Evolutionary conservation across 2,329 filamentous ascomycete genomes (phyloP).

Genomic region (Podosphaera aphanis): DNA sequence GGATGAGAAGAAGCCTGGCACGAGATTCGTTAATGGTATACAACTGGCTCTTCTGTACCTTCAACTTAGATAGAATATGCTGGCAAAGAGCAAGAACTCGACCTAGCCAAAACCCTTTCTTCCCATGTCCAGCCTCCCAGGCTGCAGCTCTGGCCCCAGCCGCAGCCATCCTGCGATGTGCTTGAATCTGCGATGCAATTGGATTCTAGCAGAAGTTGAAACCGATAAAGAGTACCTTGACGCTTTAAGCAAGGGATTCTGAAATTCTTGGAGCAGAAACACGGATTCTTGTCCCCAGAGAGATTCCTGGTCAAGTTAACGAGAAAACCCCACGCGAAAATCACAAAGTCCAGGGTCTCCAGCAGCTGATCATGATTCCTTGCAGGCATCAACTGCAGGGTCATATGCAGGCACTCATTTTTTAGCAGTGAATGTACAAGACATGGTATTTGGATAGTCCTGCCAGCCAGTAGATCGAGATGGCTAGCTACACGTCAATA

Average conservation of each 20-base stretch:
- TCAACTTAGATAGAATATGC: not conserved
- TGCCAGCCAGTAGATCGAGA: not conserved
- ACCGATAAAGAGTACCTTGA: not conserved
- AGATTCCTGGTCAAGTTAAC: not conserved
- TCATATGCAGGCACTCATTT: not conserved
- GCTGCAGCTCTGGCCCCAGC: not conserved
- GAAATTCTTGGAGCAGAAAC: not conserved
- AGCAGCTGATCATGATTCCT: not conserved
- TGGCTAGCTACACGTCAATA: not conserved
- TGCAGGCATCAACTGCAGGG: not conserved
- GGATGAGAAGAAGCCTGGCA: not conserved
- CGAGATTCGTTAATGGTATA: not conserved
- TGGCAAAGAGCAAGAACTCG: not conserved
- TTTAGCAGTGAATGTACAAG: too few relatives aligned
- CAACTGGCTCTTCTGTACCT: not conserved
- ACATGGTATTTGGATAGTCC: not conserved
- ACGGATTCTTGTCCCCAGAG: not conserved
- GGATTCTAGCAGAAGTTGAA: not conserved
- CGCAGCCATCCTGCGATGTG: not conserved
- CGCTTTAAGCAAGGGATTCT: not conserved
- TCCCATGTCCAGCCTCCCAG: not conserved
- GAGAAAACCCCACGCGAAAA: not conserved
- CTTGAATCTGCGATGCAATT: not conserved
- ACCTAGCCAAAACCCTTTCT: not conserved
- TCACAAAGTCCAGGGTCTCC: not conserved